Evolutionary conservation across 192 early-diverging fungal genomes (phyloP).

Genomic region (Cetraspora pellucida): DNA sequence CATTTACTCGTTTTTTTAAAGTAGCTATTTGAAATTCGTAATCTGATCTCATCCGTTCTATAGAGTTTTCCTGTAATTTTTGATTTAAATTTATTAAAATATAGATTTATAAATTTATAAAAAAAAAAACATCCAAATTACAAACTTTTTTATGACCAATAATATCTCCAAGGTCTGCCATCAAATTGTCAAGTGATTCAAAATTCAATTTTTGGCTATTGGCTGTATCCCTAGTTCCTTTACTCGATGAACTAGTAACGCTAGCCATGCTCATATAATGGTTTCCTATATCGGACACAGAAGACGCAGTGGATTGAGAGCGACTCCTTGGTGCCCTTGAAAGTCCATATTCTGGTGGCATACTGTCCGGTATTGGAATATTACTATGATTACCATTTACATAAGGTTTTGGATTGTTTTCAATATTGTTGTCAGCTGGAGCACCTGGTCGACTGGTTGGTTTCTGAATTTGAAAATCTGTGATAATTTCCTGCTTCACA

Average conservation of each 20-base stretch:
- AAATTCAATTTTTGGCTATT: slow-evolving; percentile 46
- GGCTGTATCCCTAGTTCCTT: slow-evolving; percentile 20
- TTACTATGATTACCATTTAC: slow-evolving; percentile 13
- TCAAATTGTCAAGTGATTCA: slow-evolving; percentile 69
- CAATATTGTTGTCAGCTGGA: background rate
- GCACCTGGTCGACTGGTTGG: slow-evolving; percentile 15
- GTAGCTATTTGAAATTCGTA: slow-evolving; percentile 64
- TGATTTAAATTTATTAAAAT: background rate
- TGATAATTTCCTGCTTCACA: slow-evolving; percentile 22
- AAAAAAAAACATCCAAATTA: background rate
- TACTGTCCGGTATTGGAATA: slow-evolving; percentile 1
- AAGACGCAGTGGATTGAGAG: slow-evolving; percentile 29
- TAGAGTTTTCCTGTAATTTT: slow-evolving; percentile 32
- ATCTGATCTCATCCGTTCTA: slow-evolving; percentile 55
- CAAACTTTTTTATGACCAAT: slow-evolving; percentile 23
- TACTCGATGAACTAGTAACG: slow-evolving; percentile 25
- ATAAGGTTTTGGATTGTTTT: background rate
- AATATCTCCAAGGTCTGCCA: slow-evolving; percentile 75
- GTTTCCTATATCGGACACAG: slow-evolving; percentile 23
- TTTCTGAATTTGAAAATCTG: slow-evolving; percentile 25
- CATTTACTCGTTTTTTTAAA: slow-evolving; percentile 66
- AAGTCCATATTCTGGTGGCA: slow-evolving; percentile 23
- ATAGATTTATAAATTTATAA: background rate
- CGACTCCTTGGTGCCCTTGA: slow-evolving; percentile 19
- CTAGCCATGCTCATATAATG: slow-evolving; percentile 31